Conservation (phyloP, 2,329 filamentous ascomycete species). For the Colletotrichum cordylinicola region DNA sequence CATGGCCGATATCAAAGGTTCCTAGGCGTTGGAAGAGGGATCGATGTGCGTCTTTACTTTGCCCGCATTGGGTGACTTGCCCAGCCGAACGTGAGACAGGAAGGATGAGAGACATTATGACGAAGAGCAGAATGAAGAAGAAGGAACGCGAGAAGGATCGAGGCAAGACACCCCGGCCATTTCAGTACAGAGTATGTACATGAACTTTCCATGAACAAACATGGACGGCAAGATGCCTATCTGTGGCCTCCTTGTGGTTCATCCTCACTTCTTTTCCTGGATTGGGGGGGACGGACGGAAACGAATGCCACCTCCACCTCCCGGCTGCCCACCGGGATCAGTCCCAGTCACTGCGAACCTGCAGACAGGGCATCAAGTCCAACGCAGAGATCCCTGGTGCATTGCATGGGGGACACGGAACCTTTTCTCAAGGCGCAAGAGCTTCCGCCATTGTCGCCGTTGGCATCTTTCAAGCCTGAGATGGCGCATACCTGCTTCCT, state of each 20-base stretch:
- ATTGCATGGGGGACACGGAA: neutral
- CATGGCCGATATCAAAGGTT: constrained; percentile 21
- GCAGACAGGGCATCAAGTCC: neutral
- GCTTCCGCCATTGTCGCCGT: neutral
- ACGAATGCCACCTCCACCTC: neutral
- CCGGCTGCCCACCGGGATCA: neutral
- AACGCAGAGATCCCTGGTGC: neutral
- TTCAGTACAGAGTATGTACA: neutral
- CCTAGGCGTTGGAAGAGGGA: neutral
- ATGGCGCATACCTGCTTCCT: neutral
- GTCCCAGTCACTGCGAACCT: neutral
- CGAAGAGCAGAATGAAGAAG: neutral
- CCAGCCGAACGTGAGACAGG: neutral
- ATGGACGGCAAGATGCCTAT: neutral
- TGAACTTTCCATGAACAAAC: neutral
- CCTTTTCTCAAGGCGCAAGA: neutral
- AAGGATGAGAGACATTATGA: neutral
- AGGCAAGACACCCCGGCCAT: neutral
- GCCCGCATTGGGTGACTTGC: neutral
- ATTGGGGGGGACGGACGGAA: neutral
- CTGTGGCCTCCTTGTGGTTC: neutral
- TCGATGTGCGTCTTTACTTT: neutral
- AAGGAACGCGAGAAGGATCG: neutral
- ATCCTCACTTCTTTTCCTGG: neutral
- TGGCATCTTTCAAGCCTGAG: neutral